Conservation (phyloP, 177 flowering plant genomes). For the Vitis hybrid region DNA sequence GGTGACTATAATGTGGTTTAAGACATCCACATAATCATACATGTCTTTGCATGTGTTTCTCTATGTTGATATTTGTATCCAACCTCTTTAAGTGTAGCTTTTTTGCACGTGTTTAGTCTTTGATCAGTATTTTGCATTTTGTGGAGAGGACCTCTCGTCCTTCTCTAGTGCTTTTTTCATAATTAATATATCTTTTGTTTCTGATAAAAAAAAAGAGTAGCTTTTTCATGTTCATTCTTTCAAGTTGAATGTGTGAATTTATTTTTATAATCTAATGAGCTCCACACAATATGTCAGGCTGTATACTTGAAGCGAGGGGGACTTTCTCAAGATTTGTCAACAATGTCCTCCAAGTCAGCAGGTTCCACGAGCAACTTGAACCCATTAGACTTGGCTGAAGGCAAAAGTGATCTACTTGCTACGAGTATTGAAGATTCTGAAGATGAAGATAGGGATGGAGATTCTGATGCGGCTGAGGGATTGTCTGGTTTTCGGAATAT, state of each 20-base stretch:
- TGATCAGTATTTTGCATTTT: no score
- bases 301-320: slow-evolving; percentile 70
- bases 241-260: not conserved
- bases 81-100: no score
- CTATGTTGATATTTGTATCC: no score
- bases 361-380: slow-evolving; percentile 33
- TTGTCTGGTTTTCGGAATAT: slow-evolving; percentile 55
- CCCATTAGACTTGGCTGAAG: slow-evolving; percentile 40
- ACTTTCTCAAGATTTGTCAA: slow-evolving; percentile 28
- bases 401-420: slow-evolving; percentile 39
- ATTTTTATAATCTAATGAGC: slow-evolving; percentile 11
- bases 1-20: no score
- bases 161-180: no score
- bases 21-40: no score
- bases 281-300: slow-evolving; percentile 48
- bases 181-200: no score
- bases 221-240: not conserved
- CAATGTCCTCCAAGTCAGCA: slow-evolving; percentile 29
- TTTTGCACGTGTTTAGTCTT: no score
- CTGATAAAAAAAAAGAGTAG: no score
- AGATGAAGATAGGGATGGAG: slow-evolving; percentile 61
- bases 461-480: slow-evolving; percentile 51
- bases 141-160: no score
- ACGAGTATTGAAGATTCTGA: slow-evolving; percentile 43
- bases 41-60: no score